A percentile compares a stretch with the other conserved stretches of the same genome.
phyloP scores from a whole-genome alignment of 768 basidiomycete genomes.

The Kwoniella sp. region DNA sequence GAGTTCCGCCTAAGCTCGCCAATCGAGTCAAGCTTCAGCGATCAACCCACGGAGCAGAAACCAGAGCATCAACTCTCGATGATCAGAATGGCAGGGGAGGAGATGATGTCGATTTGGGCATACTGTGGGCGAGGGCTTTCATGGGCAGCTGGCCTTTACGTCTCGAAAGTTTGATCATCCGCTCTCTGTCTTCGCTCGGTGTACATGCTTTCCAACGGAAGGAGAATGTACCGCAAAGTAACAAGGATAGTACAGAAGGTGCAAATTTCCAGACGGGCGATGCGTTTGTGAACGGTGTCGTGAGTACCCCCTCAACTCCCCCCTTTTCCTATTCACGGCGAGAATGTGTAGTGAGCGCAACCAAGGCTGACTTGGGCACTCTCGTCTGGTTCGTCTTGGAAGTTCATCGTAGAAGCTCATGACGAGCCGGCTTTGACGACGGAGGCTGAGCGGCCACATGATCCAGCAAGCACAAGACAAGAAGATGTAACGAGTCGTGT shows the following conservation, averaged over 20 bases:
- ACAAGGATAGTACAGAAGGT: neutral
- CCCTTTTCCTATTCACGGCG: no score
- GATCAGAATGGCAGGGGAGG: no score
- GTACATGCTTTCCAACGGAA: neutral
- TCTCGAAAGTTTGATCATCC: slow-evolving; percentile 1
- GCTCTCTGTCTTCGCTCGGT: neutral
- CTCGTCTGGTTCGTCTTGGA: no score
- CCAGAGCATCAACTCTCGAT: no score
- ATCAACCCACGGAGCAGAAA: no score
- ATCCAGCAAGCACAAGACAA: no score
- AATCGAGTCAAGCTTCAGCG: neutral
- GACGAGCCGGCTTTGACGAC: neutral
- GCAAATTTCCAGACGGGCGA: neutral
- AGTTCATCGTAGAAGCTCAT: slow-evolving; percentile 11
- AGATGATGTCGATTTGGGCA: neutral
- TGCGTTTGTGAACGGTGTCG: slow-evolving; percentile 11
- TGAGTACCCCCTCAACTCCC: no score
- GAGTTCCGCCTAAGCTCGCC: neutral
- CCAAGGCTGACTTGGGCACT: no score
- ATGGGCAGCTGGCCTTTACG: slow-evolving; percentile 4
- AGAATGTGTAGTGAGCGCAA: no score
- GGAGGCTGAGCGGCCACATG: no score
- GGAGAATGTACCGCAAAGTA: neutral
- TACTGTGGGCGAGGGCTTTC: slow-evolving; percentile 9
- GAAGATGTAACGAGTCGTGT: neutral